A percentile compares a stretch with the other conserved stretches of the same genome.
Evolutionary conservation across 768 basidiomycete genomes (phyloP).

Genomic region (Panaeolus cyanescens): DNA sequence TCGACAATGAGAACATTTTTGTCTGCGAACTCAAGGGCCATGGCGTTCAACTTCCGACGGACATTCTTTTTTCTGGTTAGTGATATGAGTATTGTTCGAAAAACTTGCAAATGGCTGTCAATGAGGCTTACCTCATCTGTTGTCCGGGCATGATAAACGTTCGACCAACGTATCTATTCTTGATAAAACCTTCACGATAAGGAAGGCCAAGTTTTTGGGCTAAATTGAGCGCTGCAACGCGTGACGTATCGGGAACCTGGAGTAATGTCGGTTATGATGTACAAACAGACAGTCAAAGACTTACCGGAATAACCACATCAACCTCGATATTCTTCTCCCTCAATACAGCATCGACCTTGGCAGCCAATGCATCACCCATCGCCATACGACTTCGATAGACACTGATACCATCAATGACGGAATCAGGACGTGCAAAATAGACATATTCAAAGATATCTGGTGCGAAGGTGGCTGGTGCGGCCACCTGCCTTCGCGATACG

Average conservation of each 20-base stretch:
- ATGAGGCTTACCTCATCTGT: constrained; percentile 69
- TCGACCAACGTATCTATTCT: constrained; percentile 97
- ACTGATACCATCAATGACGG: constrained; percentile 94
- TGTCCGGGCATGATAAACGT: constrained; percentile 99
- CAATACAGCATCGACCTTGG: constrained; percentile 79
- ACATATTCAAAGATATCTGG: constrained; percentile 99
- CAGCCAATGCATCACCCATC: constrained; percentile 96
- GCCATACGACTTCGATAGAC: constrained; percentile 99
- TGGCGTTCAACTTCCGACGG: constrained; percentile 92
- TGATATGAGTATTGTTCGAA: background rate
- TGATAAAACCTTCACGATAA: constrained; percentile 97
- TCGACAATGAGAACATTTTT: constrained; percentile 97
- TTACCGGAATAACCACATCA: constrained; percentile 95
- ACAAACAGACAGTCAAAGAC: constrained; percentile 19
- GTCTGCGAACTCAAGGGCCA: constrained; percentile 92
- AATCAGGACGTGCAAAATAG: constrained; percentile 97
- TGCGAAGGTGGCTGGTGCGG: constrained; percentile 73
- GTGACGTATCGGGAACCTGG: constrained; percentile 93
- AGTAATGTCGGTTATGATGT: background rate
- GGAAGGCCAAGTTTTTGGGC: constrained; percentile 89
- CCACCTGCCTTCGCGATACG: constrained; percentile 76
- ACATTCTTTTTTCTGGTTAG: constrained; percentile 84
- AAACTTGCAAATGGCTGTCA: background rate
- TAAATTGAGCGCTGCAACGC: constrained; percentile 93
- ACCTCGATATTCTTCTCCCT: constrained; percentile 66